Evolutionary conservation across 176 grass and related monocot genomes (phyloP).

Genomic region (Carex parvula): DNA sequence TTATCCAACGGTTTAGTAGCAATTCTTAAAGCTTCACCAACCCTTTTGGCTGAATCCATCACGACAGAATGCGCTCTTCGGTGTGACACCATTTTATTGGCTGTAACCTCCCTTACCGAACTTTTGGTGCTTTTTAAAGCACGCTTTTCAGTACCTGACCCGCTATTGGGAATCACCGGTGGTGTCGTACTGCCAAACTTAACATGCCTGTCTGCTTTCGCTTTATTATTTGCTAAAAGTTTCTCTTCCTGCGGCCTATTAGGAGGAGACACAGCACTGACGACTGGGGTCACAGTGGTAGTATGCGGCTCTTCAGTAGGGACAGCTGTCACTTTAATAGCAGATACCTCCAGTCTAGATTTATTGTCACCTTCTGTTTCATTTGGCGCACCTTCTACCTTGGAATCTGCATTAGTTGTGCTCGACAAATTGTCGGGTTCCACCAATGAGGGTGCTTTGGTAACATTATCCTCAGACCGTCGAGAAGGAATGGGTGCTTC

Average conservation of each 20-base stretch:
- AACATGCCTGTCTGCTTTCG: background rate
- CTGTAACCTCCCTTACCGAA: slow-evolving; percentile 32
- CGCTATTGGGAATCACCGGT: background rate
- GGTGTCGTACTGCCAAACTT: background rate
- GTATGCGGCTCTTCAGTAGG: background rate
- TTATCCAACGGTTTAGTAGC: slow-evolving; percentile 35
- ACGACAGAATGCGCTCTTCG: slow-evolving; percentile 5
- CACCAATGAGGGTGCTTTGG: slow-evolving; percentile 3
- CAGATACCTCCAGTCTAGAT: background rate
- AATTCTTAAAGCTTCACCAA: slow-evolving; percentile 24
- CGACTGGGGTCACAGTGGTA: background rate
- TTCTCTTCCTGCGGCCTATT: background rate
- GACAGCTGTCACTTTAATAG: slow-evolving; percentile 5
- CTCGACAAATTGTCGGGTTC: background rate
- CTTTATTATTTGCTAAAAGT: slow-evolving; percentile 4
- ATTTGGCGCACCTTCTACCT: background rate
- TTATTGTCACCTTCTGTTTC: background rate
- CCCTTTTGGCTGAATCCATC: slow-evolving; percentile 33
- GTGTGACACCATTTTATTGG: slow-evolving; percentile 32
- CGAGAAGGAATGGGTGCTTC: slow-evolving; percentile 8
- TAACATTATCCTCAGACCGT: background rate
- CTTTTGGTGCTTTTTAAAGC: slow-evolving; percentile 22
- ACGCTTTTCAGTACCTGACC: background rate
- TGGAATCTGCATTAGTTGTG: background rate
- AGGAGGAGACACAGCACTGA: background rate